Conservation (phyloP, 306 rosid species). For the Rosa chinensis region DNA sequence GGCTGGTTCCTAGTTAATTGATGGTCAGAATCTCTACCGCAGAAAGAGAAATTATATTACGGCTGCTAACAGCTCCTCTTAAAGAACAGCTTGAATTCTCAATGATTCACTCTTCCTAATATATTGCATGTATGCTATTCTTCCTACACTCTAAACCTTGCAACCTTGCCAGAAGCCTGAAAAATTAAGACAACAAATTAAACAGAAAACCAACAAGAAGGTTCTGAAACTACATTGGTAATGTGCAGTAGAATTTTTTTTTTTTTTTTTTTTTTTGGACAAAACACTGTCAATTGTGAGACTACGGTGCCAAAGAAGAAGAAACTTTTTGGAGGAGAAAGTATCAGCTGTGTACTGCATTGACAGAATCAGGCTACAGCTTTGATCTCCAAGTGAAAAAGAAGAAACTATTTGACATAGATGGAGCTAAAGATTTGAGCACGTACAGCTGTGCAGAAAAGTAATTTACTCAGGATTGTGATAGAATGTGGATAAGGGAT, state of each 20-base stretch:
- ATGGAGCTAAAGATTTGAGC: too few species aligned
- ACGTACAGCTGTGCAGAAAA: background rate
- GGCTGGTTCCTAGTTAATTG: background rate
- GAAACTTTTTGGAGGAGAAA: background rate
- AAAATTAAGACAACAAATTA: background rate
- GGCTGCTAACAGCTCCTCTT: background rate
- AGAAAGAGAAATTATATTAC: too few species aligned
- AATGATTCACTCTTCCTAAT: background rate
- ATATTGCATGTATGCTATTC: background rate
- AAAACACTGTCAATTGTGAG: background rate
- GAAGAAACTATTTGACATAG: background rate
- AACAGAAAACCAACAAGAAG: background rate
- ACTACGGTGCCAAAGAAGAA: background rate
- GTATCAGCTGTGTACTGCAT: background rate
- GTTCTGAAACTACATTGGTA: background rate
- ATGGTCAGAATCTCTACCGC: background rate
- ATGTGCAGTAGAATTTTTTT: background rate
- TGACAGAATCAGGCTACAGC: background rate
- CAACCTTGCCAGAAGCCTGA: constrained; percentile 68
- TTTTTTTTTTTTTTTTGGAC: background rate
- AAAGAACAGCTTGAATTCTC: background rate
- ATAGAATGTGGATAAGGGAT: constrained; percentile 20
- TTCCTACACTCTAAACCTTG: constrained; percentile 30
- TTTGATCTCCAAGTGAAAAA: background rate
- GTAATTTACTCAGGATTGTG: background rate